These are phyloP conservation scores for Solanum gandarillasii DNA, from an alignment of 257 asterid genomes.

Conservation along the genomic window DNA sequence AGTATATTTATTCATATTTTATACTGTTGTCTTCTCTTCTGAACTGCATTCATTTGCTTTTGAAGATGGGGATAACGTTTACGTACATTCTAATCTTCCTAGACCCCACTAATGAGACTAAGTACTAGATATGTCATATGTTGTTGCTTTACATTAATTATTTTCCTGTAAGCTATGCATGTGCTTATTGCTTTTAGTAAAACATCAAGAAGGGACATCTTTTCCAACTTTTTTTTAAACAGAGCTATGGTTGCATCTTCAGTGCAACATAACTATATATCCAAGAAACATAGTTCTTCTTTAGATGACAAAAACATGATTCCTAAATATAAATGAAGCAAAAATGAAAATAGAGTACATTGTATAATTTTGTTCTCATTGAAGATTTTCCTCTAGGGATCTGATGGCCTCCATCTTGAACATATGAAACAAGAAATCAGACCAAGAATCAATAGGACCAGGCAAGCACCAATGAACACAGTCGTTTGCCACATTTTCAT, in stretches of 20 bases:
- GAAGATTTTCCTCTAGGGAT: slow-evolving; percentile 3
- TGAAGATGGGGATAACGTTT: not conserved
- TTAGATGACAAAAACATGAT: not conserved
- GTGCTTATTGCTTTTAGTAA: not conserved
- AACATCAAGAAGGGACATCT: not conserved
- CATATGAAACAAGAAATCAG: slow-evolving; percentile 32
- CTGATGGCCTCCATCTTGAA: slow-evolving; percentile 30
- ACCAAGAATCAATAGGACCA: slow-evolving; percentile 38
- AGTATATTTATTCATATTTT: not conserved
- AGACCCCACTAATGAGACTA: not conserved
- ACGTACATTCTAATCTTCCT: no score
- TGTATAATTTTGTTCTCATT: not conserved
- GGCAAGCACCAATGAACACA: slow-evolving; percentile 44
- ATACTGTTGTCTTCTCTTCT: not conserved
- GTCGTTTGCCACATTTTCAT: slow-evolving; percentile 23
- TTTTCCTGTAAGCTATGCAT: not conserved
- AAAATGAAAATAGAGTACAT: not conserved
- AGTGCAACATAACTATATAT: not conserved
- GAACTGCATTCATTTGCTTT: not conserved
- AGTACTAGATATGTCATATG: not conserved
- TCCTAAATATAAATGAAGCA: not conserved
- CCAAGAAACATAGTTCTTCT: not conserved
- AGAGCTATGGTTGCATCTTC: not conserved
- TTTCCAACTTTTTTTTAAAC: not conserved
- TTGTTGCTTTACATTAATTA: not conserved